Base-by-base conservation (phyloP, 2,329 filamentous ascomycete species). In the Rutstroemia sp. region DNA sequence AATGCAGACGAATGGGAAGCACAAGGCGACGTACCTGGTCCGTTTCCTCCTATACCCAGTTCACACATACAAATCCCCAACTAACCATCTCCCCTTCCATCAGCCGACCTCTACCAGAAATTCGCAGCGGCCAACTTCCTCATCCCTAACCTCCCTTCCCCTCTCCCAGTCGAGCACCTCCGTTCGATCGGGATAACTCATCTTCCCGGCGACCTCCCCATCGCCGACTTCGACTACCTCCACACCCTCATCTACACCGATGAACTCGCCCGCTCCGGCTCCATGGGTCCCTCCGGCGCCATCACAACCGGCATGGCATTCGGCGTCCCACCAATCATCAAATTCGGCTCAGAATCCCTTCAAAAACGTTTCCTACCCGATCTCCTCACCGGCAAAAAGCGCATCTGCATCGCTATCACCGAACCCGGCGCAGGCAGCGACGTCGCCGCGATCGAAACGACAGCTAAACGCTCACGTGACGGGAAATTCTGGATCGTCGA, bases 401-500 rank as follows among this genome's bases (percentile, higher is more conserved):
- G 87, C 44, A 76, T 77, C 14, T 91, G 87, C 65, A 89, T 92
- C 62, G 88, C 87, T 9, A 89, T 92, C 64, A 92, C 88, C 0
- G 88, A 92, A 67, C 88, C 88, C 0, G 82, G 82, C 52, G 86
- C 86, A 0, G 87, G 88, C 0, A 84, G 79, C 52, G 87, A 91
- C 67, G 88, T 91, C 1, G 84, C 86, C 6, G 86, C 85, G 64
- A 87, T 90, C 61, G 77, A 78, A 4, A 89, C 87, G 0, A 87
- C 82, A 0, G 87, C 87, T 2, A 73, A 70, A 4, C 84, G 83
- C 68, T 79, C 76, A 6, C 66, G 74, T 0, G 82, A 86, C 65
- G 86, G 86, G 10, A 83, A 82, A 67, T 73, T 81, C 64, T 91
- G 86, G 66, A 77, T 90, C 48, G 72, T 90, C 48, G 89, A 88